These are phyloP conservation scores for Scheffersomyces spartinae DNA, from an alignment of 805 yeast genomes.

Conservation along the genomic window DNA sequence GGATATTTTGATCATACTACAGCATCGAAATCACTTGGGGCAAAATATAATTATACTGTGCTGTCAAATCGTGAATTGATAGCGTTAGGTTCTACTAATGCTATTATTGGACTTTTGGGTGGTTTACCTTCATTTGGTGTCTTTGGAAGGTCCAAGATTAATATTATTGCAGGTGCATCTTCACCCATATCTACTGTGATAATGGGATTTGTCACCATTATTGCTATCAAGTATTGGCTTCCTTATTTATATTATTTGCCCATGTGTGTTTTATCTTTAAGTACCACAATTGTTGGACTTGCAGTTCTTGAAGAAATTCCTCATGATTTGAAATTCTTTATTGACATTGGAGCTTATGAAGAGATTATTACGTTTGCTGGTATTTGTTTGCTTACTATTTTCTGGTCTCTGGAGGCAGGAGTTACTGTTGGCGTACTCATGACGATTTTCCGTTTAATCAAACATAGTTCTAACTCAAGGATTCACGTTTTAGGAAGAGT, in stretches of 20 bases:
- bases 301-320: slow-evolving; percentile 35
- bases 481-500: slow-evolving; percentile 34
- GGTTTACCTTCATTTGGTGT: slow-evolving; percentile 27
- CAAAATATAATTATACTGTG: slow-evolving; percentile 19
- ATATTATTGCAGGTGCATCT: slow-evolving; percentile 40
- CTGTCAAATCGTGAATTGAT: slow-evolving; percentile 21
- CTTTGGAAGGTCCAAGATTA: slow-evolving; percentile 22
- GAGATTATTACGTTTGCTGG: slow-evolving; percentile 25
- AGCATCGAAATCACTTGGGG: slow-evolving; percentile 20
- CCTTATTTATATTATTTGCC: slow-evolving; percentile 16
- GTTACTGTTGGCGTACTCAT: slow-evolving; percentile 22
- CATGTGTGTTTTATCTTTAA: slow-evolving; percentile 21
- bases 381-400: slow-evolving; percentile 22
- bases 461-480: slow-evolving; percentile 29
- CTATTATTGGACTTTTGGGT: slow-evolving; percentile 16
- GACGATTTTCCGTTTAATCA: slow-evolving; percentile 23
- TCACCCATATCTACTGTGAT: slow-evolving; percentile 28
- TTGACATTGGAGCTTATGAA: slow-evolving; percentile 17
- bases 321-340: slow-evolving; percentile 19
- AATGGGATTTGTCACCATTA: slow-evolving; percentile 16
- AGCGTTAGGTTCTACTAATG: slow-evolving; percentile 19
- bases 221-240: slow-evolving; percentile 14
- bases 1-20: slow-evolving; percentile 26
- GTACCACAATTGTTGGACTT: slow-evolving; percentile 28
- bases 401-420: slow-evolving; percentile 30